Evolutionary conservation across 192 early-diverging fungal species (phyloP), one percentile per base, ranked within the genome.

Genomic region (Phycomyces blakesleeanus): DNA sequence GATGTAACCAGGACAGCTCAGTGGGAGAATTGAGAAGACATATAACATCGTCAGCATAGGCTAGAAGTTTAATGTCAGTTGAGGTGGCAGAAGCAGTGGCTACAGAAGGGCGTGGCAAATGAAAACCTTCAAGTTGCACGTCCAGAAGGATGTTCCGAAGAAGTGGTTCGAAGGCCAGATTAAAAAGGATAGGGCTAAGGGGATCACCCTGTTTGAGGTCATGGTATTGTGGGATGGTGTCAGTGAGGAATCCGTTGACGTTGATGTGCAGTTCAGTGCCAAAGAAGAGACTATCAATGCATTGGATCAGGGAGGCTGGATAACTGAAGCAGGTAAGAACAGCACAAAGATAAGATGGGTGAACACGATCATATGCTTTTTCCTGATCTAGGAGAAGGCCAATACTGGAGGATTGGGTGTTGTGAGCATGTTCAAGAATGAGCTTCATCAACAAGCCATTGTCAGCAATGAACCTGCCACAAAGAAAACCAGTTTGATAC

Each of bases 131-230:
- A 14, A 63, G 9, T 15, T 41, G 16, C 0, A 8, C 34, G 14
- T 47, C 44, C 4, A n/a, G 44, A 3, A 51, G 22, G 0, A 72
- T 29, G 8, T 42, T 22, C 5, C 61, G 54, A 2, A 69, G 52
- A 5, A 68, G 38, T 8, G 63, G 71, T 14, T 73, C 71, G 37
- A 68, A 56, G 21, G 66, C 71, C 5, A 68, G 37, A 26, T 68
- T 63, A 57, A 60, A 65, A 0, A 67, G 59, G 20, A 72, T 5
- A 4, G 69, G 69, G 8, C 56, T 55, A 7, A 72, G 51, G 18
- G 67, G 73, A 22, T 75, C 73, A 16, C 73, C 65, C 22, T 75
- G 73, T 21, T 54, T 38, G 3, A 75, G 53, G 0, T 65, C 73
- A 29, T 64, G 42, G 5, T 27, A 3, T 61, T 75, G 73, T 2